These are phyloP conservation scores for Aristolochia californica DNA, from an alignment of 164 flowering plant genomes.

Conservation along the genomic window DNA sequence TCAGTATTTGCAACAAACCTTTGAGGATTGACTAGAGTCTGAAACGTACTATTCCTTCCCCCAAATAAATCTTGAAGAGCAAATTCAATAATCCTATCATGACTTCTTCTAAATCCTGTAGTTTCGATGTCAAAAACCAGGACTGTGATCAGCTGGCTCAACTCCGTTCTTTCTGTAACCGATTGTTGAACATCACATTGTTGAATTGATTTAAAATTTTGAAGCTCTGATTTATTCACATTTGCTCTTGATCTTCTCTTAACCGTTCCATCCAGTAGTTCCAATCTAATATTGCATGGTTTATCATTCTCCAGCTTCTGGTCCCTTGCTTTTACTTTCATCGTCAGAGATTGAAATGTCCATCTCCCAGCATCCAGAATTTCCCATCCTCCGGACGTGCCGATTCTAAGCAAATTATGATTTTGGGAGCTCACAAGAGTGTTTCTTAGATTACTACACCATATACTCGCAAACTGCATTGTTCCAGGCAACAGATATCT, in stretches of 20 bases:
- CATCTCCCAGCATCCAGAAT: conserved; percentile 26
- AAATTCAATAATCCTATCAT: conserved; percentile 66
- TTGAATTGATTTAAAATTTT: conserved; percentile 22
- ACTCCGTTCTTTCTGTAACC: conserved; percentile 25
- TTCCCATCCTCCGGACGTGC: conserved; percentile 21
- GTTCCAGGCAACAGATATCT: conserved; percentile 5
- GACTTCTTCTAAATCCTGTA: conserved; percentile 59
- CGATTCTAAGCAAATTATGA: conserved; percentile 26
- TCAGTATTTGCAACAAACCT: conserved; percentile 43
- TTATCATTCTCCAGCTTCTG: conserved; percentile 23
- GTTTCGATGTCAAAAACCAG: conserved; percentile 81
- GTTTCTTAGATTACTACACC: conserved; percentile 27
- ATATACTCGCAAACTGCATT: conserved; percentile 25
- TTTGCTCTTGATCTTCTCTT: conserved; percentile 19
- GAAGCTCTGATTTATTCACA: conserved; percentile 19
- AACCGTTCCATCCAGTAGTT: conserved; percentile 29
- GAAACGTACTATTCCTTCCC: conserved; percentile 81
- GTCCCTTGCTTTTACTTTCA: conserved; percentile 30
- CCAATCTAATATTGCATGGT: conserved; percentile 19
- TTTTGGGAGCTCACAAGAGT: conserved; percentile 13
- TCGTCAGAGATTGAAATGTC: conserved; percentile 27
- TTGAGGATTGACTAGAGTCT: conserved; percentile 71
- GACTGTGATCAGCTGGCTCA: conserved; percentile 35
- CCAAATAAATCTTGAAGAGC: conserved; percentile 75
- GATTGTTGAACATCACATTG: conserved; percentile 24